Percentiles rank a stretch among this genome's conserved stretches.
Conservation (phyloP, 257 asterid species). For the Solanum tarapatanum region DNA sequence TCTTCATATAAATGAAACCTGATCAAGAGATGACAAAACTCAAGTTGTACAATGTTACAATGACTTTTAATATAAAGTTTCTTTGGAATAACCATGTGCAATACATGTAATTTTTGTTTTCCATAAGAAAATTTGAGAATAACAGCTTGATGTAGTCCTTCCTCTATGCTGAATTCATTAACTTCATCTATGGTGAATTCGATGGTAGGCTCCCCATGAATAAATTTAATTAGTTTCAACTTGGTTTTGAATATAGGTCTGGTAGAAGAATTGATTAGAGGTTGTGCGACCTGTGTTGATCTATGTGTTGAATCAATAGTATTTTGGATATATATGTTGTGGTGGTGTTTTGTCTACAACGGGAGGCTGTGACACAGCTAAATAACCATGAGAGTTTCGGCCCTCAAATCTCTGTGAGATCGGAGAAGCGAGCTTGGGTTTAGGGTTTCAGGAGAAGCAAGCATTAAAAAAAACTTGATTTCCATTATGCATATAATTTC, state of each 20-base stretch:
- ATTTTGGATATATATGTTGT: neutral
- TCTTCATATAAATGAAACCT: neutral
- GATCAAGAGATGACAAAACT: neutral
- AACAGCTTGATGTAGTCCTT: too few species aligned
- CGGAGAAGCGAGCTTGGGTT: too few species aligned
- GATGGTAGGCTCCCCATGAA: neutral
- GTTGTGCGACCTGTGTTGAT: neutral
- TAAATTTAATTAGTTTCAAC: neutral
- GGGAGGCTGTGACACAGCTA: too few species aligned
- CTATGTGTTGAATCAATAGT: too few species aligned
- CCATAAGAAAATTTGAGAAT: neutral
- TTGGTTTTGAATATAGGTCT: neutral
- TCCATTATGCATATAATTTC: too few species aligned
- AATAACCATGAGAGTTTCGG: too few species aligned
- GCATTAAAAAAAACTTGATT: too few species aligned
- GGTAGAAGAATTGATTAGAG: neutral
- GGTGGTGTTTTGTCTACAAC: neutral
- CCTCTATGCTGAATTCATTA: neutral
- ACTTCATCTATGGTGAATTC: neutral
- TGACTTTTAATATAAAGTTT: neutral
- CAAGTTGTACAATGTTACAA: neutral
- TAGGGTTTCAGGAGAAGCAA: too few species aligned
- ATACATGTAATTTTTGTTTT: neutral
- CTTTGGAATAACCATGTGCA: neutral
- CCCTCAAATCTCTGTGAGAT: too few species aligned